Conservation (phyloP, 2,329 filamentous ascomycete species). For the Cytospora schulzeri region DNA sequence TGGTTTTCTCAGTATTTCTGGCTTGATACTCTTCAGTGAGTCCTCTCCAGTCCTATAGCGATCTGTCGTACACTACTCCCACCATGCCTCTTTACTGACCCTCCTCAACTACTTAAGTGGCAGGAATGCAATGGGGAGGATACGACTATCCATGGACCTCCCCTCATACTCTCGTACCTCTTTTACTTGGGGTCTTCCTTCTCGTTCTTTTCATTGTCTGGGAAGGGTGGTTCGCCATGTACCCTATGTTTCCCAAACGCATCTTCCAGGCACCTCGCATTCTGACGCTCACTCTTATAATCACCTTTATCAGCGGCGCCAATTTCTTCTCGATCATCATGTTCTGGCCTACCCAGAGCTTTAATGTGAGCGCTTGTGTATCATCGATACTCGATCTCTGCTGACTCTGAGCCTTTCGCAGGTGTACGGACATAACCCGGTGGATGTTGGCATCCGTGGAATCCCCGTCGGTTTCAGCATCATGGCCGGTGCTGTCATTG, state of each 20-base stretch:
- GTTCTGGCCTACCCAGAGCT: slow-evolving; percentile 67
- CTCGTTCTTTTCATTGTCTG: slow-evolving; percentile 41
- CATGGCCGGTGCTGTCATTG: slow-evolving; percentile 60
- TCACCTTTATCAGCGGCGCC: slow-evolving; percentile 61
- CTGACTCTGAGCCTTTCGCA: neutral
- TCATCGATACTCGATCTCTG: neutral
- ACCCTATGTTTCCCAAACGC: slow-evolving; percentile 47
- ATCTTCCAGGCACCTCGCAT: slow-evolving; percentile 49
- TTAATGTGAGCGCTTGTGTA: slow-evolving; percentile 48
- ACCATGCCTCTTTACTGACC: neutral
- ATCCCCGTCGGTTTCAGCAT: slow-evolving; percentile 67
- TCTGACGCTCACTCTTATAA: slow-evolving; percentile 54
- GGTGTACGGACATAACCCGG: slow-evolving; percentile 61
- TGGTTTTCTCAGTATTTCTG: slow-evolving; percentile 50
- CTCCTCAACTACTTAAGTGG: slow-evolving; percentile 35
- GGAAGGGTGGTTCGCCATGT: slow-evolving; percentile 41
- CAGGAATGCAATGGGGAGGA: slow-evolving; percentile 47
- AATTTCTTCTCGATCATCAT: slow-evolving; percentile 59
- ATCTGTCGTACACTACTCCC: neutral
- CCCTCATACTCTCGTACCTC: slow-evolving; percentile 41
- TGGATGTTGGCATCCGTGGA: slow-evolving; percentile 65
- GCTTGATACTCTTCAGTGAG: slow-evolving; percentile 48
- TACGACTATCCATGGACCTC: slow-evolving; percentile 43
- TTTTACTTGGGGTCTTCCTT: slow-evolving; percentile 44
- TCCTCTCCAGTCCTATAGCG: neutral